Percentiles rank a stretch among this genome's conserved stretches.
Conservation (phyloP, 306 rosid genomes). For the Clitoria ternatea region DNA sequence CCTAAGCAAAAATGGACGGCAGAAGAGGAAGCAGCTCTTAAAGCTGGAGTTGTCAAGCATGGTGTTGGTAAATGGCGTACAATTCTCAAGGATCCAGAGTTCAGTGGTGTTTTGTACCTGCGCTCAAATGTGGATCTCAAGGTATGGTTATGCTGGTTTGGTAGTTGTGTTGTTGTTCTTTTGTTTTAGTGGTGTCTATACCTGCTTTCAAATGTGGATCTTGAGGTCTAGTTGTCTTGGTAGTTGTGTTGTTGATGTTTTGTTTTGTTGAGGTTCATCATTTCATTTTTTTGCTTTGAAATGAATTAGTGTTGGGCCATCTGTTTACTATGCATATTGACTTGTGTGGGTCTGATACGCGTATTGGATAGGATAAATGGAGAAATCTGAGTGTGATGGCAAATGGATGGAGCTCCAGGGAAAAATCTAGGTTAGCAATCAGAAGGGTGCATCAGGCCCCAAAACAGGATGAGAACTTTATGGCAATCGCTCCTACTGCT, state of each 20-base stretch:
- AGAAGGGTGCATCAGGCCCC: constrained; percentile 55
- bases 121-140: constrained; percentile 98
- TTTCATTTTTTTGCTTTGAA: background rate
- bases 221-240: constrained; percentile 56
- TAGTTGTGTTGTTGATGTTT: background rate
- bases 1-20: constrained; percentile 96
- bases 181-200: constrained; percentile 44
- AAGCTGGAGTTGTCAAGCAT: constrained; percentile 96
- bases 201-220: constrained; percentile 95
- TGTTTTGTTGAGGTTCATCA: constrained; percentile 7
- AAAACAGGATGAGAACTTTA: constrained; percentile 61
- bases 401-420: constrained; percentile 93
- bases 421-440: constrained; percentile 60
- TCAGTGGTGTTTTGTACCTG: constrained; percentile 60
- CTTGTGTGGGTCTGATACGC: constrained; percentile 21
- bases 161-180: background rate
- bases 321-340: background rate
- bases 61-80: constrained; percentile 99
- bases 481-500: constrained; percentile 29
- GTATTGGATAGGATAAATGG: constrained; percentile 84
- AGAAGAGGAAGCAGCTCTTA: constrained; percentile 92
- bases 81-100: constrained; percentile 93
- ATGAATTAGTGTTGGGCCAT: constrained; percentile 22
- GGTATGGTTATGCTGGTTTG: constrained; percentile 49
- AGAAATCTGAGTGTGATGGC: constrained; percentile 94